Base-by-base conservation (phyloP, 2,329 filamentous ascomycete genomes). In the Scedosporium boydii region DNA sequence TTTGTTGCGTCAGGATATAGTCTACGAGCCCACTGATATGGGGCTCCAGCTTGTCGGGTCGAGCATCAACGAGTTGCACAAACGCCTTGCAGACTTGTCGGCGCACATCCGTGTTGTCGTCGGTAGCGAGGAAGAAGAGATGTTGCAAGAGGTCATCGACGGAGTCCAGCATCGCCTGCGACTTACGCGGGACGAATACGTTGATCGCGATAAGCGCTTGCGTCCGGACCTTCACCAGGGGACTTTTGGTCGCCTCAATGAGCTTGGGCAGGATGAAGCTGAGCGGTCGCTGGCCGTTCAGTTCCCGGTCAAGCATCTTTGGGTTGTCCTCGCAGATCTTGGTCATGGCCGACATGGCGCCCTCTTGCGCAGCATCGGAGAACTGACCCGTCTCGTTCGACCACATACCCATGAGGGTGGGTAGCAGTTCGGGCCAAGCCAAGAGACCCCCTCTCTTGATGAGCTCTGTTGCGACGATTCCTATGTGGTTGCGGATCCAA, bases 281-380 rank as follows among this genome's bases (percentile, higher is more conserved):
- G 64, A 98, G 84, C 1, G 95, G 95, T 63, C 92, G 84, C 74
- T 97, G 88, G 64, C 92, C 91, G 70, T 92, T 87, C 73, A 96
- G 91, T 66, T 96, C 91, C 69, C 88, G 87, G 75, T 96, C 91
- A 61, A 99, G 80, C 64, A 91, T 82, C 72, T 89, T 91, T 70
- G 86, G 87, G 77, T 96, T 97, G 76, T 99, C 95, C 76, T 99
- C 95, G 76, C 95, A 99, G 65, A 99, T 93, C 80, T 98, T 98
- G 73, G 89, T 80, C 74, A 99, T 81, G 58, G 95, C 93, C 58
- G 90, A 86, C 89, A 98, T 96, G 68, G 91, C 93, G 65, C 93
- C 93, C 73, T 99, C 93, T 72, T 97, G 92, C 12, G 88, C 87
- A 70, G 90, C 84, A 53, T 82, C 77, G 6, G 90, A 79, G 23